Evolutionary conservation across 331 rosid species (phyloP).

Genomic region (Malus hybrid): DNA sequence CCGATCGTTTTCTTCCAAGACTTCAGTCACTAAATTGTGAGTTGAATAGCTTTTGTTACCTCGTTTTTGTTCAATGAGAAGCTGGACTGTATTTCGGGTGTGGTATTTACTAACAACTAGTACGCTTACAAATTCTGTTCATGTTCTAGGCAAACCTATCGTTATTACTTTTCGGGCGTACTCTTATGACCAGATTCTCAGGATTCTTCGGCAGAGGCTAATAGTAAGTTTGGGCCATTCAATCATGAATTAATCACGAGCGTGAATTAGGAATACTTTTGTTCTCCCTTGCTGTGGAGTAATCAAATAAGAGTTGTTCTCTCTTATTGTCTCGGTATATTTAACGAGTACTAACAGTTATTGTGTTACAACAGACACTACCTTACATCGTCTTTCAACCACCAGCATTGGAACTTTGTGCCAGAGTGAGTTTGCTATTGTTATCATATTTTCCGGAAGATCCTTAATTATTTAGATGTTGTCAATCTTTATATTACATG

Average conservation of each 20-base stretch:
- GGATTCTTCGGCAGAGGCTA: conserved; percentile 77
- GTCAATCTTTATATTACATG: neutral
- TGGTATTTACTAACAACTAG: neutral
- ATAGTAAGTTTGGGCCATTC: conserved; percentile 35
- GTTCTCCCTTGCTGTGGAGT: neutral
- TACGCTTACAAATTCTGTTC: neutral
- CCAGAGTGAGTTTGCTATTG: conserved; percentile 58
- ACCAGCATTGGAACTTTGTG: conserved; percentile 87
- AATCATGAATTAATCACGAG: neutral
- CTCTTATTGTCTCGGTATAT: neutral
- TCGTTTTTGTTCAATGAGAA: neutral
- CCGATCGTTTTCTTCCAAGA: conserved; percentile 92
- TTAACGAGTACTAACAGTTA: neutral
- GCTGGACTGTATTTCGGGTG: neutral
- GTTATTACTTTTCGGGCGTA: conserved; percentile 77
- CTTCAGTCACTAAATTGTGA: conserved; percentile 85
- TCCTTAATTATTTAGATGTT: neutral
- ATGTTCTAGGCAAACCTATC: conserved; percentile 64
- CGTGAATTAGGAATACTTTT: neutral
- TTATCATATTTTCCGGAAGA: neutral
- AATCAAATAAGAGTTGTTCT: neutral
- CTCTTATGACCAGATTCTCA: conserved; percentile 70
- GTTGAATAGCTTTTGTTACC: conserved; percentile 10
- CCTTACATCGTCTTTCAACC: conserved; percentile 65
- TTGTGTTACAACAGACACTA: conserved; percentile 40